These are phyloP conservation scores for Mangifera indica DNA, from an alignment of 345 rosid genomes.

Conservation along the genomic window DNA sequence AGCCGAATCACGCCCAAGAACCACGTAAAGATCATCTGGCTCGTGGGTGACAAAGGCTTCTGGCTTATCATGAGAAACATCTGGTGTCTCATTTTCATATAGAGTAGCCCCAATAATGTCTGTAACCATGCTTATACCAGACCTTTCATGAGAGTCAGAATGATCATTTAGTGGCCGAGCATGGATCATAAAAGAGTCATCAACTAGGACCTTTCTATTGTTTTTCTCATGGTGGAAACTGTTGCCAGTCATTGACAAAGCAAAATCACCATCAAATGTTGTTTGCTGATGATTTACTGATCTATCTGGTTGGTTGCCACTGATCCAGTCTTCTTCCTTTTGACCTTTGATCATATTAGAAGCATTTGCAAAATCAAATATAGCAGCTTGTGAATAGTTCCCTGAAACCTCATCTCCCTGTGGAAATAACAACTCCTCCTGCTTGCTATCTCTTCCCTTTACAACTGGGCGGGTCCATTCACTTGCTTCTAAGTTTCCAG, in stretches of 20 bases:
- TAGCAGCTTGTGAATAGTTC: slow-evolving; percentile 26
- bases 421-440: slow-evolving; percentile 55
- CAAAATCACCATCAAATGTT: slow-evolving; percentile 43
- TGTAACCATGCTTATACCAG: slow-evolving; percentile 63
- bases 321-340: slow-evolving; percentile 72
- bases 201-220: slow-evolving; percentile 51
- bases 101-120: slow-evolving; percentile 47
- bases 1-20: slow-evolving; percentile 68
- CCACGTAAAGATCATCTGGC: slow-evolving; percentile 95
- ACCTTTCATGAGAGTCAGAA: slow-evolving; percentile 43
- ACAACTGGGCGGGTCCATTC: slow-evolving; percentile 34
- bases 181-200: slow-evolving; percentile 93
- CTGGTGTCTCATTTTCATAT: slow-evolving; percentile 37
- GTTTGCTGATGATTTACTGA: slow-evolving; percentile 38
- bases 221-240: slow-evolving; percentile 28
- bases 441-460: slow-evolving; percentile 42
- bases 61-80: slow-evolving; percentile 30
- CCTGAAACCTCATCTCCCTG: slow-evolving; percentile 37
- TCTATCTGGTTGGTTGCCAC: slow-evolving; percentile 38
- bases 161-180: slow-evolving; percentile 47
- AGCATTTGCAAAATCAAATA: slow-evolving; percentile 42
- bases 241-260: slow-evolving; percentile 38
- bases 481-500: slow-evolving; percentile 43
- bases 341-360: slow-evolving; percentile 50
- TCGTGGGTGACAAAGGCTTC: slow-evolving; percentile 36